Base-by-base conservation (phyloP, 2,329 filamentous ascomycete species). In the Fusarium equiseti region DNA sequence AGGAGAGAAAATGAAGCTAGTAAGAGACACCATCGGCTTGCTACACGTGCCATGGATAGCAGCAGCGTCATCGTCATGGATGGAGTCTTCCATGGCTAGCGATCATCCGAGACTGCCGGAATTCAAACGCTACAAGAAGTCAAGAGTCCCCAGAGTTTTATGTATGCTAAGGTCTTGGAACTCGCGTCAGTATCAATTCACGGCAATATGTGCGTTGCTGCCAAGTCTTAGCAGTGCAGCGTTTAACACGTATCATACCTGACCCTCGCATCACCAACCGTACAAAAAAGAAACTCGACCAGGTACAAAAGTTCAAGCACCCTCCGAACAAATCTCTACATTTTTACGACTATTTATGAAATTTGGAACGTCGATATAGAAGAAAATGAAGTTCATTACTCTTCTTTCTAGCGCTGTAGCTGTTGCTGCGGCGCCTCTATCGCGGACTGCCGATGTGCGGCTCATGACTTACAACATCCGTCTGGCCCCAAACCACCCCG, bases 391-490 rank as follows among this genome's bases (percentile, higher is more conserved):
- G 51, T 31, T 74, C 8, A 20, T 27, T 13, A 38, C 29, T 44
- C 43, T 70, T 10, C 26, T 73, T 10, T 29, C 73, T 22, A 56
- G 48, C 43, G 66, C 60, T 20, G 45, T 59, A 8, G 45, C 64
- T n/a, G 61, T 59, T 50, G 60, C 50, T 9, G 54, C 63, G 2
- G 65, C 66, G n/a, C 63, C 71, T 22, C 42, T 61, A 18, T 49
- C 55, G 22, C 66, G 62, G 44, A 46, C 65, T 32, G 59, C 71
- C 24, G 67, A 73, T 40, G 63, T 91, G 45, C 88, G 90, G 51
- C 77, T 91, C 44, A 79, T 91, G 50, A 88, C 87, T 22, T 87
- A 90, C 78, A 92, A 92, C 76, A 87, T 92, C 69, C 87, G 90
- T 22, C 89, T 88, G 73, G 89, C 88, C 11, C 87, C 86, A 3